Percentiles rank a stretch among this genome's conserved stretches.
Evolutionary conservation across 177 flowering plant species (phyloP).

Genomic region (Vitis hybrid): DNA sequence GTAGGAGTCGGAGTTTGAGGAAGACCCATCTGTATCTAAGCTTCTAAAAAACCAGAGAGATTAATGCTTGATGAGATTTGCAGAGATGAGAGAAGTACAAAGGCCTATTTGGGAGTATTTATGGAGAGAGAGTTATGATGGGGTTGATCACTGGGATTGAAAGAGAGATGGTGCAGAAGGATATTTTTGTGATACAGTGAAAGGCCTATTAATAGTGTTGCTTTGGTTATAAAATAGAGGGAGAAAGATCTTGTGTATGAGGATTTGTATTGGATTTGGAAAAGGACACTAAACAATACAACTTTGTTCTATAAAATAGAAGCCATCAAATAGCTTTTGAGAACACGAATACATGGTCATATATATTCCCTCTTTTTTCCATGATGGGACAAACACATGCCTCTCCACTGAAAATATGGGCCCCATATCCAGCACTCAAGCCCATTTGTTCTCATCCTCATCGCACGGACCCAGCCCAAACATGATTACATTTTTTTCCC

Average conservation of each 20-base stretch:
- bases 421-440: constrained; percentile 18
- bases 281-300: constrained; percentile 8
- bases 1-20: constrained; percentile 39
- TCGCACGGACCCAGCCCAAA: background rate
- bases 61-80: background rate
- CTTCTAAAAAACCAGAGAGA: background rate
- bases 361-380: constrained; percentile 15
- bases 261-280: constrained; percentile 5
- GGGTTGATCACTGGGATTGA: background rate
- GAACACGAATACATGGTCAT: constrained; percentile 23
- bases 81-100: background rate
- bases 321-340: constrained; percentile 11
- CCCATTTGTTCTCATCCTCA: constrained; percentile 7
- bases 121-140: background rate
- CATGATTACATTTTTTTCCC: background rate
- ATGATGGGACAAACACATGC: constrained; percentile 32
- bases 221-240: constrained; percentile 2
- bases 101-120: constrained; percentile 10
- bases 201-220: background rate
- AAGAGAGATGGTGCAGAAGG: background rate
- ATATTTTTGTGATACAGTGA: background rate
- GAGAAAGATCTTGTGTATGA: background rate
- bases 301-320: constrained; percentile 1
- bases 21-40: constrained; percentile 33
- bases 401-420: constrained; percentile 32